phyloP scores from a whole-genome alignment of 768 basidiomycete genomes.

The Dioszegia hungarica region DNA sequence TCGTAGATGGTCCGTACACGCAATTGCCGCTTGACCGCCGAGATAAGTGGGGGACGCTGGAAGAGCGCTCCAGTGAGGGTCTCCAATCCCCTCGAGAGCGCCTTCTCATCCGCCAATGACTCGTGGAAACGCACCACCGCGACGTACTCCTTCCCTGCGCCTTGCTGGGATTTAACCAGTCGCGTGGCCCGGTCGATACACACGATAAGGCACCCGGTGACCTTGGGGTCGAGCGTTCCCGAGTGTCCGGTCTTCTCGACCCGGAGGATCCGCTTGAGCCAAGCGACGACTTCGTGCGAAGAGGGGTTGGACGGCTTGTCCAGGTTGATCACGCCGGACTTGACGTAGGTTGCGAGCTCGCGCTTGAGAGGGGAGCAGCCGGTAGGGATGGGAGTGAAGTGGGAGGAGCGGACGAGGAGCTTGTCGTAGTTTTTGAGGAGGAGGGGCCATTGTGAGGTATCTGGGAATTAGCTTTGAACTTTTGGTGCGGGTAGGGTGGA shows the following conservation, averaged over 20 bases:
- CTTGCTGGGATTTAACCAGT: slow-evolving; percentile 96
- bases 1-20: slow-evolving; percentile 96
- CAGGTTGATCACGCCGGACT: slow-evolving; percentile 96
- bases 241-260: slow-evolving; percentile 99
- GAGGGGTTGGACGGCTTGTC: slow-evolving; percentile 99
- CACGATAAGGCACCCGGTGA: slow-evolving; percentile 96
- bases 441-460: slow-evolving; percentile 96
- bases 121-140: slow-evolving; percentile 91
- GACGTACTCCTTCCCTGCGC: slow-evolving; percentile 99
- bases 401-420: slow-evolving; percentile 83
- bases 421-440: slow-evolving; percentile 99
- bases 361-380: slow-evolving; percentile 90
- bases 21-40: slow-evolving; percentile 95
- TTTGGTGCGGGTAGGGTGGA: slow-evolving; percentile 2
- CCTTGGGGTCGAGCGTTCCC: slow-evolving; percentile 97
- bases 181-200: slow-evolving; percentile 98
- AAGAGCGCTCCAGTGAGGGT: slow-evolving; percentile 97
- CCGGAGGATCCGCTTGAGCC: slow-evolving; percentile 92
- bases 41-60: slow-evolving; percentile 97
- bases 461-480: slow-evolving; percentile 39
- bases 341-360: slow-evolving; percentile 85
- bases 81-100: slow-evolving; percentile 87
- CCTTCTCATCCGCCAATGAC: slow-evolving; percentile 69
- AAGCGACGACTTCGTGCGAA: slow-evolving; percentile 98
- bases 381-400: slow-evolving; percentile 95